These are phyloP conservation scores for Pyrenochaeta sp. DNA, from an alignment of 2,329 filamentous ascomycete species.

Conservation along the genomic window DNA sequence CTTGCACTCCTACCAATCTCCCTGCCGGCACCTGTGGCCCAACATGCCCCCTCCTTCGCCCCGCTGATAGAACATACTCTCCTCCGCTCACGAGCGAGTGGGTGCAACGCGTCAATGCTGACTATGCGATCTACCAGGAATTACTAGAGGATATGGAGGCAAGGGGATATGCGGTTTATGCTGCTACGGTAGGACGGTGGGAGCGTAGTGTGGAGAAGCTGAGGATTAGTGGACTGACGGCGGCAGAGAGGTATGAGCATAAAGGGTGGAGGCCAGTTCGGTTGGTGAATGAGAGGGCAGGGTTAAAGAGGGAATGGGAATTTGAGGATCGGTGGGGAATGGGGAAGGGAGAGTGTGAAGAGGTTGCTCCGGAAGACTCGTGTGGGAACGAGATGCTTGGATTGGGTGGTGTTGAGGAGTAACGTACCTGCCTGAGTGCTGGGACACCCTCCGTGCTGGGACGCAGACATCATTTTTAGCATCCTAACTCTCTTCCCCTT, in stretches of 20 bases:
- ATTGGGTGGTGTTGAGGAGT: neutral
- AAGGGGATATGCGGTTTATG: neutral
- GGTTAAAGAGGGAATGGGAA: neutral
- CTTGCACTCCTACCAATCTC: neutral
- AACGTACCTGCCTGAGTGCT: too few relatives aligned
- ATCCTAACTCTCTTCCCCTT: too few relatives aligned
- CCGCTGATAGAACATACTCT: neutral
- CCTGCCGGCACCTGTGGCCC: neutral
- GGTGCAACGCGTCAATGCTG: neutral
- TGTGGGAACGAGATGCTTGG: neutral
- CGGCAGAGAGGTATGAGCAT: neutral
- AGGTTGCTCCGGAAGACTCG: neutral
- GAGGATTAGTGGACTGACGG: neutral
- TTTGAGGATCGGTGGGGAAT: conserved; percentile 7
- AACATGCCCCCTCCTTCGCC: conserved; percentile 9
- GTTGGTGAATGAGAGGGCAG: neutral
- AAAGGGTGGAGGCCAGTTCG: neutral
- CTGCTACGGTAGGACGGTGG: conserved; percentile 3
- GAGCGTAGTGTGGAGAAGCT: neutral
- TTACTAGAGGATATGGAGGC: conserved; percentile 1
- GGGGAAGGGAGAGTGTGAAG: neutral
- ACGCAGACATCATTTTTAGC: too few relatives aligned
- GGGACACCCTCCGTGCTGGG: too few relatives aligned
- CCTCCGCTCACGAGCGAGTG: neutral
- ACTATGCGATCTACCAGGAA: neutral